Base-by-base conservation (phyloP, 495 filamentous ascomycete genomes). In the Xylaria cubensis region DNA sequence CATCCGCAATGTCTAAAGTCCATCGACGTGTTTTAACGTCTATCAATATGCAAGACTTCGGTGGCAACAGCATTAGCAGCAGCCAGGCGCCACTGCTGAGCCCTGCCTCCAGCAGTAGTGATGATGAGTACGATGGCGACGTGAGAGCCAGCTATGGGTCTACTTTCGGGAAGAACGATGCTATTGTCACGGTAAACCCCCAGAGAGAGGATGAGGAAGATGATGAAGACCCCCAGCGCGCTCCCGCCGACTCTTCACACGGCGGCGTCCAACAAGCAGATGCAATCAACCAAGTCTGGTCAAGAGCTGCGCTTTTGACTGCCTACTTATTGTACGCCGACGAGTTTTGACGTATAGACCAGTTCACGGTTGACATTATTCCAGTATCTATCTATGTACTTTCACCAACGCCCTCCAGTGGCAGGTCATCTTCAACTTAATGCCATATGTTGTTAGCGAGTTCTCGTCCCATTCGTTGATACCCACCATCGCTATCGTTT, bases 401-500 rank as follows among this genome's bases (percentile, higher is more conserved):
- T 86, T 88, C 70, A 78, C 86, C 80, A 83, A 87, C 64, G 79
- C 83, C 17, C 74, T 88, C 42, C 82, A 86, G 70, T 79, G 53
- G 39, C 80, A 83, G 61, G 77, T 81, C 41, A 83, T 84, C 66
- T 77, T 79, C 62, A 81, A 79, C 53, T 76, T 87, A 24, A 75
- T 74, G 36, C 81, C 85, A 36, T 88, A 78, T 74, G 85, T 86
- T 67, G 87, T 86, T 62, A 85, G 81, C 74, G 70, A 75, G 66
- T 87, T 87, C 73, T 67, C 72, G 32, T 67, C 73, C n/a, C 86
- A 88, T 73, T 86, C 85, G 24, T 74, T 88, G 9, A 83, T 84
- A 19, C 80, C 84, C 21, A 82, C 84, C 62, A 85, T 82, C 83
- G 72, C 72, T 46, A 81, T 89, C 73, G 78, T 90, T 70, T 83